Percentiles rank a stretch among this genome's conserved stretches.
Conservation (phyloP, 345 rosid genomes). For the Salix udensis region DNA sequence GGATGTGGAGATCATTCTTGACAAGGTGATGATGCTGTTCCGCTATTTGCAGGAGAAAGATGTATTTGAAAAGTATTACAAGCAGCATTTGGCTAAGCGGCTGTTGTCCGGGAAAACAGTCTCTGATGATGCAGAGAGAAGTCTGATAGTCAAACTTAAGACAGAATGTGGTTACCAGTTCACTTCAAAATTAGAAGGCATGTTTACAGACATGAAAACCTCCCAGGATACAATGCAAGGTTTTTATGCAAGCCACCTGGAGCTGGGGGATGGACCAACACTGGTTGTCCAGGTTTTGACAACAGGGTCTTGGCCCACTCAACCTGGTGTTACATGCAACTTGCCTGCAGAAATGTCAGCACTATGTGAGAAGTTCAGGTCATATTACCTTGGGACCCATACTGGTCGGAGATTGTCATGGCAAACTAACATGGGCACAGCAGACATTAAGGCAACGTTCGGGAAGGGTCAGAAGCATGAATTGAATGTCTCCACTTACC, state of each 20-base stretch:
- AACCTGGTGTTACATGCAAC: constrained; percentile 75
- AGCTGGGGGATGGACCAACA: constrained; percentile 80
- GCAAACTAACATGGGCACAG: constrained; percentile 99
- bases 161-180: constrained; percentile 97
- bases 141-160: constrained; percentile 91
- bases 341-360: constrained; percentile 85
- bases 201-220: constrained; percentile 99
- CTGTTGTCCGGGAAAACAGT: constrained; percentile 88
- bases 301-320: constrained; percentile 97
- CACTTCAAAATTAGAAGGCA: constrained; percentile 95
- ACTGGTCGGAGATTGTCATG: constrained; percentile 91
- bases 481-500: constrained; percentile 94
- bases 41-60: constrained; percentile 98
- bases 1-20: constrained; percentile 88
- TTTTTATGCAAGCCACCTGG: constrained; percentile 65
- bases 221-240: constrained; percentile 93
- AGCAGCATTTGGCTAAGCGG: constrained; percentile 96
- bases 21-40: constrained; percentile 98
- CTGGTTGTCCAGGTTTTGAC: constrained; percentile 91
- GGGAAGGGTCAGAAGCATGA: constrained; percentile 99
- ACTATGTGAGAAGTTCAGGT: constrained; percentile 88
- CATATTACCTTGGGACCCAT: constrained; percentile 92
- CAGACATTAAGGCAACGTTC: constrained; percentile 80
- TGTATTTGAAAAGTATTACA: constrained; percentile 94
- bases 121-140: constrained; percentile 94